Base-by-base conservation (phyloP, 352 stramenopile species). In the Ophiocytium majus region DNA sequence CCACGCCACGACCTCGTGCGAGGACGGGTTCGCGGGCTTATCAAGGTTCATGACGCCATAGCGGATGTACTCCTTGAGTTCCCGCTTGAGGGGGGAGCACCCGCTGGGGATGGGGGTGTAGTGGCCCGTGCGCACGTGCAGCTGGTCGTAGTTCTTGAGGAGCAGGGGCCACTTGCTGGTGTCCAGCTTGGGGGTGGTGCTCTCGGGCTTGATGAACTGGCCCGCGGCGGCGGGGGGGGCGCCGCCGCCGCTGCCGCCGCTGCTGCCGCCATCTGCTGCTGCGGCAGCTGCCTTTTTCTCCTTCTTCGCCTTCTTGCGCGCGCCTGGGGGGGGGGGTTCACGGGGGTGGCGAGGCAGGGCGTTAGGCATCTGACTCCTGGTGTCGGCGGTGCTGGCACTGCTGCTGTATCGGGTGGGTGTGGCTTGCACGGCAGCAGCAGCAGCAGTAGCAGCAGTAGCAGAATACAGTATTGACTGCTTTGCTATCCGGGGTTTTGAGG, bases 11-110 rank as follows among this genome's bases (percentile, higher is more conserved):
- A 99, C 97, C 91, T 99, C 98, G 90, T 99, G 98, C 35, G 94
- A 98, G 76, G 93, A 98, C 36, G 98, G 98, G 92, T 99, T 99
- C 37, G 97, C 95, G 19, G 98, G 97, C 91, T 99, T 99, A 92
- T 99, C 98, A 33, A 99, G 93, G 91, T 99, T 99, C 88, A 99
- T 99, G n/a, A 99, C 96, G 83, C 97, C 98, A 86, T 99, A 99
- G 37, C 93, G 95, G 34, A 99, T 92, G 90, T 99, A 99, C 87
- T 99, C 95, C 50, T 95, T 91, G n/a, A 99, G 92, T 82, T 94
- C 94, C 74, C 98, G 94, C 88, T 98, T 98, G 37, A 99, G 91
- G 66, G 98, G 98, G 49, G 92, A 97, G 57, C 93, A 98, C 79
- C 97, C 98, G 76, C 91, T 95, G 0, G 98, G 95, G 89, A 99